Base-by-base conservation (phyloP, 1,284 basidiomycete species). In the Naganishia cerealis region DNA sequence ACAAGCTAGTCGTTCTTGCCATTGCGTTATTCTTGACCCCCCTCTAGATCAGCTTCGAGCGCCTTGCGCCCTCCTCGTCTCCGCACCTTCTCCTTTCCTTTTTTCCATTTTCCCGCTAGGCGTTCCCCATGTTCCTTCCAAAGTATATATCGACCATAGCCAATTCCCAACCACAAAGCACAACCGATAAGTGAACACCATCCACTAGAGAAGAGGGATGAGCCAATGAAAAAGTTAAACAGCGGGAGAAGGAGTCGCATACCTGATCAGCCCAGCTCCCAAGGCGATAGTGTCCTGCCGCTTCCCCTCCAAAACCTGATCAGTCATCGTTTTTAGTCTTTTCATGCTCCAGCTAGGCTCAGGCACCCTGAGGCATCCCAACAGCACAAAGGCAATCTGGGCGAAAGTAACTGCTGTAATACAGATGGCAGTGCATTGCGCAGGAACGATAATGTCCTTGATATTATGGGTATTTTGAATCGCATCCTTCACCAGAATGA, bases 231-330 rank as follows among this genome's bases (percentile, higher is more conserved):
- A 8, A 24, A 10, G 21, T 24, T 13, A 50, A 21, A 24, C 21
- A 8, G 21, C 46, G 21, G 46, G 43, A 46, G 10, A 24, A 21
- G n/a, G 15, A 18, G 57, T 16, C 3, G n/a, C 58, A n/a, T 38
- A 62, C 59, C 26, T 21, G 5, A 62, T 33, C 18, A 62, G 59
- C 24, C 33, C 59, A 24, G 59, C 59, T 26, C 59, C 59, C 2
- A 62, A 21, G 12, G 24, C 24, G 46, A 50, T 24, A n/a, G n/a
- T 50, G 7, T 24, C 46, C 21, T 50, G n/a, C 9, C 9, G 21
- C 6, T 50, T 24, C 21, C 18, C 48, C 6, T 15, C 52, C 48
- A 36, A n/a, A n/a, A 38, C 46, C 36, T 16, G n/a, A 46, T n/a
- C n/a, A 10, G 21, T 40, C n/a, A 50, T 57, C 24, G 21, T 7